These are phyloP conservation scores for Exophiala xenobiotica DNA, from an alignment of 2,329 filamentous ascomycete genomes.

Conservation along the genomic window DNA sequence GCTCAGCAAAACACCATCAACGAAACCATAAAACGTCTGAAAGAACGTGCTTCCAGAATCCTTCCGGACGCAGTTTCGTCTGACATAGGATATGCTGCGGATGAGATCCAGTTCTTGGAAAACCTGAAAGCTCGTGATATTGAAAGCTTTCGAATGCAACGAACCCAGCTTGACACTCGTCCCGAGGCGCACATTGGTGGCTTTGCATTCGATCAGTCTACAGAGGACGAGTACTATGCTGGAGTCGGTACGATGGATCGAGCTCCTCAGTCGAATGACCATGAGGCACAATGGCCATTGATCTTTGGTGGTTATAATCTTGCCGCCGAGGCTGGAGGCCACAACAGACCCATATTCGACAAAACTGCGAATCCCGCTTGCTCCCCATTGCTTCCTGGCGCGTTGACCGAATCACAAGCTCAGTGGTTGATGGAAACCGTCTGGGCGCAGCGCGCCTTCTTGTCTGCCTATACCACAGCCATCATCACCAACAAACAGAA, in stretches of 20 bases:
- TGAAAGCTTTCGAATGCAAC: constrained; percentile 22
- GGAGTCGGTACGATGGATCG: too few species aligned
- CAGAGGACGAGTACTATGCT: neutral
- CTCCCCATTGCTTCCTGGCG: constrained; percentile 51
- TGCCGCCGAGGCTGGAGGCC: constrained; percentile 29
- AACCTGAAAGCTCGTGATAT: constrained; percentile 20
- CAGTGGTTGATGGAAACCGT: constrained; percentile 68
- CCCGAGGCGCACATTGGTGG: constrained; percentile 19
- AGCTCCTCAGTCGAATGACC: neutral
- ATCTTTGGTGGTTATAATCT: constrained; percentile 34
- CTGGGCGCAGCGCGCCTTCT: constrained; percentile 67
- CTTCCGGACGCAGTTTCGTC: neutral
- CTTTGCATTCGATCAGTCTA: neutral
- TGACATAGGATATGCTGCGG: neutral
- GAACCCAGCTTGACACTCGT: constrained; percentile 19
- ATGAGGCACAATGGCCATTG: constrained; percentile 28
- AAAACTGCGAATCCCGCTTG: constrained; percentile 28
- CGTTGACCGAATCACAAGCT: constrained; percentile 62
- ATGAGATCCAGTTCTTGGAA: constrained; percentile 15
- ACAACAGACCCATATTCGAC: constrained; percentile 26
- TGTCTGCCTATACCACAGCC: constrained; percentile 66
- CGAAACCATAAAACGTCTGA: constrained; percentile 18
- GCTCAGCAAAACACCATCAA: constrained; percentile 31
- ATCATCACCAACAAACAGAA: constrained; percentile 59
- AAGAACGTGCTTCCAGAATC: neutral